Conservation (phyloP, 441 rosid species). For the Pelargonium citronellum region DNA sequence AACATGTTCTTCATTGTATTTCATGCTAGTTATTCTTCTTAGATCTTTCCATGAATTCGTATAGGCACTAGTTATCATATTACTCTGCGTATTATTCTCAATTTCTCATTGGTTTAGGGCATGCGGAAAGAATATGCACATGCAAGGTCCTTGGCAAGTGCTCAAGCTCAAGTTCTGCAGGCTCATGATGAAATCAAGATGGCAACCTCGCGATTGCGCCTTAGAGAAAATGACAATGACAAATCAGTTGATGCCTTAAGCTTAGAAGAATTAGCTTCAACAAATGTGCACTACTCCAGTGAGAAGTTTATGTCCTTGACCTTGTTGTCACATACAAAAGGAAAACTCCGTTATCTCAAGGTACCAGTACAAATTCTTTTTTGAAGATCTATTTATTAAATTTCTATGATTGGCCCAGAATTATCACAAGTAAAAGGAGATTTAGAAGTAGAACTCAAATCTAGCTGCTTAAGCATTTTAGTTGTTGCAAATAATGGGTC, state of each 20-base stretch:
- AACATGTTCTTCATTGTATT: neutral
- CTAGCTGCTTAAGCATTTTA: neutral
- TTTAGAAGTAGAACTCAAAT: neutral
- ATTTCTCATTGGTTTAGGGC: conserved; percentile 35
- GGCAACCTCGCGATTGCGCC: conserved; percentile 82
- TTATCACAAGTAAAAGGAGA: neutral
- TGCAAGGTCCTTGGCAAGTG: conserved; percentile 75
- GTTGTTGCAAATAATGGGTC: too few species aligned
- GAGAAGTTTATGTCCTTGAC: conserved; percentile 73
- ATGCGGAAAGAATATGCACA: conserved; percentile 85
- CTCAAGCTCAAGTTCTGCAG: conserved; percentile 77
- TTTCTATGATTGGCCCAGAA: neutral
- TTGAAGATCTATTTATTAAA: neutral
- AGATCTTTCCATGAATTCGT: neutral
- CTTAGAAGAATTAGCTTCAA: conserved; percentile 62
- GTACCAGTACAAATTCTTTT: conserved; percentile 28
- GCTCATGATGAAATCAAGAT: conserved; percentile 92
- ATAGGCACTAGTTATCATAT: neutral
- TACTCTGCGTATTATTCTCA: conserved; percentile 5
- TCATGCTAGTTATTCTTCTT: neutral
- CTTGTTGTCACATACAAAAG: conserved; percentile 53
- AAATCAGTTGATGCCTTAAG: conserved; percentile 70
- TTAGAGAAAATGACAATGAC: conserved; percentile 69
- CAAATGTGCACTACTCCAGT: conserved; percentile 62
- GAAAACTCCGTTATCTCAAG: conserved; percentile 91